A percentile compares a stretch with the other conserved stretches of the same genome.
Conservation (phyloP, 805 yeast genomes). For the Suhomyces tanzawaensis region DNA sequence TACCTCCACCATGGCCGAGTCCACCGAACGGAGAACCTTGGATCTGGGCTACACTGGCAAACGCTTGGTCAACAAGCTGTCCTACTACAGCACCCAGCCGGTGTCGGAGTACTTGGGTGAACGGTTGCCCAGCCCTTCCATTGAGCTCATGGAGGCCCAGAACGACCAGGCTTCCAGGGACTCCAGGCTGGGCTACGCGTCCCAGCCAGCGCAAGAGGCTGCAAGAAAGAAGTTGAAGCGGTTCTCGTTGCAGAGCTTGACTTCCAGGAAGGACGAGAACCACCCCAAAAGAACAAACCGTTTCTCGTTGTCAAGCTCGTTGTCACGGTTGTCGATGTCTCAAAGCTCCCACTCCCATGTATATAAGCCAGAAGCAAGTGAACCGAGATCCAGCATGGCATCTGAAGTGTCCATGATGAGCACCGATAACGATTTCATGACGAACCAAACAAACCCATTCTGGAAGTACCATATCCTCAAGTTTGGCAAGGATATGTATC, state of each 20-base stretch:
- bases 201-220: constrained; percentile 1
- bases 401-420: constrained; percentile 7
- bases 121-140: constrained; percentile 13
- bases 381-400: constrained; percentile 4
- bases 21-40: constrained; percentile 7
- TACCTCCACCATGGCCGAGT: constrained; percentile 2
- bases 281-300: constrained; percentile 3
- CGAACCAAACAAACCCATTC: constrained; percentile 27
- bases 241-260: constrained; percentile 8
- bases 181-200: background rate
- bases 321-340: constrained; percentile 7
- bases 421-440: constrained; percentile 7
- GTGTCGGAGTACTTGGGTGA: constrained; percentile 7
- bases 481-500: constrained; percentile 53
- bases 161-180: background rate
- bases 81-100: constrained; percentile 13
- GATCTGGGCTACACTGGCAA: constrained; percentile 7
- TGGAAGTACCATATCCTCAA: constrained; percentile 66
- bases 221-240: constrained; percentile 8
- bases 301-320: constrained; percentile 10
- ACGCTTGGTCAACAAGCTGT: constrained; percentile 8
- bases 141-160: constrained; percentile 6
- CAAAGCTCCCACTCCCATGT: background rate
- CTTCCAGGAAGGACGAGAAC: constrained; percentile 2
- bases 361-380: constrained; percentile 3